These are phyloP conservation scores for Populus simonii DNA, from an alignment of 345 rosid genomes.

Conservation along the genomic window DNA sequence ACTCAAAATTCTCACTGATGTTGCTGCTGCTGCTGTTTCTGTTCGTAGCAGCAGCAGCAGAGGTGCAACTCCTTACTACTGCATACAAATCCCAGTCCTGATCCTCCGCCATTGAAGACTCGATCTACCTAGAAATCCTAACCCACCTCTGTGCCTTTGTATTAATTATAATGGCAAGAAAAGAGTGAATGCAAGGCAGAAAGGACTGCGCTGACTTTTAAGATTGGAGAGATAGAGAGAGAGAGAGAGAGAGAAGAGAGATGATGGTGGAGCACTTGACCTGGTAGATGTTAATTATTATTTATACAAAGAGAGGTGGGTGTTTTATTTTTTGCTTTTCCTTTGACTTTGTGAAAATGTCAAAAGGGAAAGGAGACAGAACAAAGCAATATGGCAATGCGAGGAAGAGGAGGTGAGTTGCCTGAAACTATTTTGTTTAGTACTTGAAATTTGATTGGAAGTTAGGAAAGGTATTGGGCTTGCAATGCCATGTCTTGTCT, in stretches of 20 bases:
- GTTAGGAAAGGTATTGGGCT: background rate
- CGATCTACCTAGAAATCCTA: conserved; percentile 25
- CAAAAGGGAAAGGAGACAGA: conserved; percentile 35
- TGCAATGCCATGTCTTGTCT: background rate
- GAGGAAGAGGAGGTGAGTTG: background rate
- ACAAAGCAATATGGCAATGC: conserved; percentile 11
- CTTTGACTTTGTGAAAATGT: conserved; percentile 62
- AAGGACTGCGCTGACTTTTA: conserved; percentile 83
- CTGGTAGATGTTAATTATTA: conserved; percentile 35
- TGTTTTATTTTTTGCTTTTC: conserved; percentile 24
- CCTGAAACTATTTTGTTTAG: background rate
- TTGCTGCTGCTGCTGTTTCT: background rate
- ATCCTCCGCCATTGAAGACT: conserved; percentile 27
- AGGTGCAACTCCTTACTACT: conserved; percentile 62
- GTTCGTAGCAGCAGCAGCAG: conserved; percentile 12
- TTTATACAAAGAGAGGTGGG: conserved; percentile 39
- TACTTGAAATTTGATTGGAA: conserved; percentile 32
- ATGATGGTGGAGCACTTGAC: conserved; percentile 47
- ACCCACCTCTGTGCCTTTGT: conserved; percentile 4
- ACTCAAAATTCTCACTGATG: conserved; percentile 3
- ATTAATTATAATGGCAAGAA: conserved; percentile 14
- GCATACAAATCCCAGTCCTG: conserved; percentile 86
- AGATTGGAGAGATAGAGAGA: conserved; percentile 12
- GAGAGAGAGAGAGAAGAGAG: conserved; percentile 32
- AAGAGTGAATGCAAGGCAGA: conserved; percentile 30